Evolutionary conservation across 2,329 filamentous ascomycete genomes (phyloP), one percentile per base, ranked within the genome.

Genomic region (Trichophyton verrucosum): DNA sequence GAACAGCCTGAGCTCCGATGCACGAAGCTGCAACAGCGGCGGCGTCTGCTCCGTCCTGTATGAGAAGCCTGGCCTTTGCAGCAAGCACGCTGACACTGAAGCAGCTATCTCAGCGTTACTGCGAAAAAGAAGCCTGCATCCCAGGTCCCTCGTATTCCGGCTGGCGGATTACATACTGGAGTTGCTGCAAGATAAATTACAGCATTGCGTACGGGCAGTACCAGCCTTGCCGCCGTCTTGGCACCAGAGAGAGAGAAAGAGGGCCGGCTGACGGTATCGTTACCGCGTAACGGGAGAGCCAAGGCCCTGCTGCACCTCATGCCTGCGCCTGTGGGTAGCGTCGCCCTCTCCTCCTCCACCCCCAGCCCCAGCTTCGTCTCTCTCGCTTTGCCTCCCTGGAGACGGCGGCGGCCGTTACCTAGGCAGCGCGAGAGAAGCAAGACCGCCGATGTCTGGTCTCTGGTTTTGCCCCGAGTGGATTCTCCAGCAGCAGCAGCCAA

Each of bases 391-490:
- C 40, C n/a, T 20, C 40, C 40, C n/a, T 44, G 40, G 40, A 44
- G n/a, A 20, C 17, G n/a, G 17, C 20, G 47, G 47, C 47, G 8
- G 7, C 22, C 7, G 49, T 53, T 53, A 53, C 49, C 49, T 53
- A 53, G 49, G 49, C 49, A 53, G 49, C 46, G 46, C 6, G 3
- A 44, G 40, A n/a, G 40, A 15, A 17, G 40, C 33, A 38, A 22
- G 49, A 24, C 6, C 49, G 49, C 49, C 49, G 49, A n/a, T 3
- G 49, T 53, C 49, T 53, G 49, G 49, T 53, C 49, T 53, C 55
- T 57, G 55, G 55, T 57, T 38, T 30, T 57, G 53, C 33, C 33
- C 40, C 40, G 40, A 44, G 55, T 57, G 17, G 55, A 58, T 9
- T 22, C 17, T 47, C 8, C 49, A 53, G 49, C 27, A 24, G 47